Evolutionary conservation across 129 eudicot species (phyloP), one percentile per base, ranked within the genome.

Genomic region (Artemisia argyi): DNA sequence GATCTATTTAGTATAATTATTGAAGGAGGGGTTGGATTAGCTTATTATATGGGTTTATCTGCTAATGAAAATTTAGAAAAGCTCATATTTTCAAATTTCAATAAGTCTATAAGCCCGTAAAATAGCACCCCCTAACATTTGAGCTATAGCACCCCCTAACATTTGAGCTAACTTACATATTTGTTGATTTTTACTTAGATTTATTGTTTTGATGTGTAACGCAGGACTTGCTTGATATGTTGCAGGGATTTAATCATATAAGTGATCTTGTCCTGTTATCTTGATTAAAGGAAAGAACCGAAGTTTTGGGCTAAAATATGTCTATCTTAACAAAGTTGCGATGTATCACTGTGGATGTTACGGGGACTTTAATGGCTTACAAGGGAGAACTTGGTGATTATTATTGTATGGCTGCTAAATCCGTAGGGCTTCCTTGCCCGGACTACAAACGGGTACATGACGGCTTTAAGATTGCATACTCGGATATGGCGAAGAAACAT

Each of bases 351-450:
- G 63, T 95, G 78, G 99, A 95, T 80, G 99, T 95, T 60, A 95
- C 99, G 56, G 99, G 99, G 11, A 95, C 99, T 28, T 86, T 95
- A 13, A 73, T 95, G 72, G 99, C 99, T 35, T 95, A 90, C 84
- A 95, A 95, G 67, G 99, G 99, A 57, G 94, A 95, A 53, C 97
- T 95, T 51, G 99, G 99, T 73, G 99, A 95, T 76, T 95, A 95
- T 76, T 95, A 95, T 77, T 95, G 99, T 76, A 95, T 95, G 96
- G 99, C 99, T 42, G 99, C 99, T 52, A 95, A 95, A 78, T 77
- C 99, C 17, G 86, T 74, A 1, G 99, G 99, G 51, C 78, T 82
- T 61, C 94, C 96, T 17, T 95, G 99, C 78, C 99, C 96, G 1
- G 99, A 95, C 76, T 95, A 95, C 79, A 95, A 95, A 58, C 86